Base-by-base conservation (phyloP, 257 asterid species). In the Solanum rostratum region DNA sequence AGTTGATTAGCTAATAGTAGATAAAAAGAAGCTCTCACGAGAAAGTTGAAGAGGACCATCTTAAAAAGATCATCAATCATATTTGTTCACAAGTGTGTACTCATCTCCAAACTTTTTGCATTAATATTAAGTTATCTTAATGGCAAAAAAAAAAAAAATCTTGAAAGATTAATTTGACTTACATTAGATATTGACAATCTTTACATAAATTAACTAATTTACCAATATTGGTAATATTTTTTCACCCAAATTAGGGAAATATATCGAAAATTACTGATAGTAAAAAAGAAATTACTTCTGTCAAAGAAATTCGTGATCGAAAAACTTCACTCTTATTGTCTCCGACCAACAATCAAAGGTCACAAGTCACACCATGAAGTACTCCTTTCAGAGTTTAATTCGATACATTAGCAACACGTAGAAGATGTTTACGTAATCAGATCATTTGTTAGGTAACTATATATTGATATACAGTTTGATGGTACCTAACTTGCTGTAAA, bases 51-150 rank as follows among this genome's bases (percentile, higher is more conserved):
- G 83, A 76, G 84, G 78, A 85, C 76, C 84, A 86, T 82, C 82
- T 19, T 22, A 70, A 76, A 65, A 50, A 27, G 62, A 29, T 18
- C 63, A 78, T 50, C 82, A 50, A 41, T 70, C 84, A 79, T 78
- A 4, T 84, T 85, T 73, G 46, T 84, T 65, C 85, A n/a, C 53
- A 18, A 78, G 43, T 63, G 81, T 69, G 41, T 27, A 19, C 90
- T 63, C 59, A 14, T 81, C 90, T 80, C 87, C 87, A 81, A 84
- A 86, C 63, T 68, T 84, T 85, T 85, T 85, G 90, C 84, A 85
- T 20, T 46, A 3, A 71, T 43, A 55, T 33, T 39, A 85, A 82
- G 52, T 87, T 62, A 73, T 60, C 76, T 33, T 49, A 22, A 59
- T 7, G 3, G 1, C 65, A 18, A 33, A 33, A 33, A 33, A 33